Evolutionary conservation across 2,329 filamentous ascomycete species (phyloP), one percentile per base, ranked within the genome.

Genomic region (Fusarium sp.): DNA sequence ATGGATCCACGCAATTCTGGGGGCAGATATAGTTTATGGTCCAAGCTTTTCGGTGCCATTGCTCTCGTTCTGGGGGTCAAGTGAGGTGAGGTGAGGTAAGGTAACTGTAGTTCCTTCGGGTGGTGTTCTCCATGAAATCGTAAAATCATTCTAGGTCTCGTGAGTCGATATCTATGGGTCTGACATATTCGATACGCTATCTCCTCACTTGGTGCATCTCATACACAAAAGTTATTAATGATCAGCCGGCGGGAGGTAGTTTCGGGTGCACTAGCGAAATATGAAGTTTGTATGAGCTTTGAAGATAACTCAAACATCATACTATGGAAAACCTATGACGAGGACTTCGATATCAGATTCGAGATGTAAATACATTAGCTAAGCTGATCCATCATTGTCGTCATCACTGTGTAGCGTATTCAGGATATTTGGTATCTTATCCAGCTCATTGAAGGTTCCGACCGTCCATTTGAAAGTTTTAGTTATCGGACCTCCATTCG

Each of bases 111-210:
- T 60, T 42, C 49, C 25, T 25, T 50, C n/a, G n/a, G 38, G 50
- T 38, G 40, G 33, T 23, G 38, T 28, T 61, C 37, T 73, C 43
- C 33, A 59, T 30, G 44, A 53, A 42, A 64, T 28, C 32, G n/a
- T 69, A 52, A 50, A 60, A 46, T 32, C 30, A 50, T 37, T 35
- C 15, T 40, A 59, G 69, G 57, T 53, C 58, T 67, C 42, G 59
- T 73, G 61, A 74, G 58, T 54, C 30, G 54, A 54, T 59, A 49
- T 60, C 19, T 30, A 69, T 53, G 33, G 40, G 69, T 66, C 60
- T 59, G 60, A 68, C 46, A 63, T 73, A 50, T 73, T 72, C 67
- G 64, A 72, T 66, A 58, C 50, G 47, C 52, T 47, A 54, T 68
- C 58, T 63, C 47, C 60, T 60, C 62, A 50, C 44, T 30, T 44